Evolutionary conservation across 768 basidiomycete species (phyloP), one percentile per base, ranked within the genome.

Genomic region (Collybia sordida): DNA sequence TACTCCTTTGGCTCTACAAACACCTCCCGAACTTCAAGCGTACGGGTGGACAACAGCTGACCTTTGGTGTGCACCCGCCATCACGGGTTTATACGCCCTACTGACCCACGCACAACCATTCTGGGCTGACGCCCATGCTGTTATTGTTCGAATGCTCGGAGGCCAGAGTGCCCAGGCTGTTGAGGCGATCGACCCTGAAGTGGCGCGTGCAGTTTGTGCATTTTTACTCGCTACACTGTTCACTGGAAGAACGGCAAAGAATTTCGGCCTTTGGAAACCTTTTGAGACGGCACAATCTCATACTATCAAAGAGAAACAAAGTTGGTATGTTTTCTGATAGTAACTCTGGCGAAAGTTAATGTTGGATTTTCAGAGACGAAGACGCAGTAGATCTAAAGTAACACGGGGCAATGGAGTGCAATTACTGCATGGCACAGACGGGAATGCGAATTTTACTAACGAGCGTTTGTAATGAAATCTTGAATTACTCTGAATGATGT

Each of bases 41-140:
- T 87, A 86, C 50, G 94, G 94, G 11, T 96, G 93, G 93, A 87
- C 84, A 37, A 82, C 84, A 19, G 79, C 82, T 0, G 94, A 96
- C 62, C 65, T 93, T 24, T 96, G 93, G 93, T 82, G 82, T 65
- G 91, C 93, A 7, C 85, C 91, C 6, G 68, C 85, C 56, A 70
- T 85, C 58, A 92, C 91, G 9, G 88, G 75, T 1, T 62, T 94
- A 8, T 94, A 90, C 62, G 85, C 93, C 46, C 79, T 85, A 50
- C 77, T 94, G 45, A 93, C 92, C 7, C 90, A 93, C 54, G 85
- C 89, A 2, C 92, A 95, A 63, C 88, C 92, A 0, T 88, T 88
- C 65, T 94, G 85, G 86, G 80, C 78, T 1, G 81, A 86, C 23
- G 47, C 77, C 35, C 83, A 87, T 55, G 52, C 62, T 4, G 60